Base-by-base conservation (phyloP, 257 asterid genomes). In the Nicotiana otophora region DNA sequence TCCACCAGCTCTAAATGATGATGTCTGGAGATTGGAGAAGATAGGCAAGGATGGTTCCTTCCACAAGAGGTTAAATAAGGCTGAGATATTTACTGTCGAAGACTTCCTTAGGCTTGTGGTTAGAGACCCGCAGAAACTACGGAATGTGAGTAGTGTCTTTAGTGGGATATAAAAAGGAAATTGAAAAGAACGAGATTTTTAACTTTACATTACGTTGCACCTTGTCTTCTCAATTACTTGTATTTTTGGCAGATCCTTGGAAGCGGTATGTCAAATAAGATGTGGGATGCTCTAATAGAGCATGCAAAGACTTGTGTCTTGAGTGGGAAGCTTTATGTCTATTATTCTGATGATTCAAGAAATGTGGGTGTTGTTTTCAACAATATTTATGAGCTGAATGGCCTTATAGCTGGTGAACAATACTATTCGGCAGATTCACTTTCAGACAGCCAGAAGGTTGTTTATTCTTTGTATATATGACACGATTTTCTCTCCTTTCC, bases 1-100 rank as follows among this genome's bases (percentile, higher is more conserved):
- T 77, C 99, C 99, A 63, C 99, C 99, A 83, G 93, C 97, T 69
- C 84, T 96, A 77, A 92, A 81, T 86, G 99, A 96, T 69, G 99
- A 96, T 0, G 98, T 96, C 30, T 96, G 99, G 98, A 93, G 99
- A 92, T 87, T 96, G 91, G 99, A 96, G 92, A 96, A 94, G 89
- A 96, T 96, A n/a, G 98, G 99, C 82, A 96, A 96, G 88, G 99
- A 96, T 84, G 99, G 99, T 57, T 94, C 99, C 17, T 96, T 96
- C 87, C 98, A 96, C 90, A 96, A 92, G 90, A 92, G 97, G 92
- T 92, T 96, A 76, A 96, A 88, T 80, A 90, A 82, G 70, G 95
- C 93, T 33, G 97, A 94, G 83, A 91, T 96, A 89, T 88, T 91
- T 90, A 81, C 90, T 11, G 99, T 96, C 26, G 97, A 96, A 84